Base-by-base conservation (phyloP, 164 flowering plant species). In the Kingdonia uniflora region DNA sequence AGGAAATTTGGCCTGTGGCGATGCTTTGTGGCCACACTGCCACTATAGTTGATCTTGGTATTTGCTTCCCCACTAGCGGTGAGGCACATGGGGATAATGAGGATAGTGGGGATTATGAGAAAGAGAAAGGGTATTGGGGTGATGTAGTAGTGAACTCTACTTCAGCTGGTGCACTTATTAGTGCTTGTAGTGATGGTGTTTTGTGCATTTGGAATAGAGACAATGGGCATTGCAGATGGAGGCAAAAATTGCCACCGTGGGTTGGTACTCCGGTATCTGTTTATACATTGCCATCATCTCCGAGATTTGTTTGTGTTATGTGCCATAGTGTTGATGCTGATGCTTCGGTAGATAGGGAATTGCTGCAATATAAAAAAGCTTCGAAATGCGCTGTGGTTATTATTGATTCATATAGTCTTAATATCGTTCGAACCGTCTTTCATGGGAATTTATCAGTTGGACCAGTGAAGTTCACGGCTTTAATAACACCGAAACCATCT, bases 121-220 rank as follows among this genome's bases (percentile, higher is more conserved):
- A n/a, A n/a, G 69, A 69, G 21, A 23, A 57, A 11, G 69, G 68
- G 21, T 20, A 57, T 51, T 57, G 61, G 14, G 64, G 66, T 73
- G 49, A 70, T 63, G 68, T 41, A 44, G 68, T 5, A 15, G 59
- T 10, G 49, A 35, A 35, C 15, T 60, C 78, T 33, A 42, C 61
- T 60, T 63, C 60, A 62, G 61, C 25, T 68, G 80, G 73, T 56
- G 80, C 92, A 2, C 65, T 94, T 45, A 56, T 89, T 17, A 94
- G 99, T 76, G 96, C 74, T 21, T 86, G 97, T 68, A 67, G 72
- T 50, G 99, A 94, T 74, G 95, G 97, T 53, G 80, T 89, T 44
- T 58, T 94, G 71, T 94, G 99, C 57, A 68, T 87, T 6, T 94
- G 99, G 99, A 89, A 92, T 71, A 80, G 96, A 69, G 71, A 67